These are phyloP conservation scores for Colletotrichum lindemuthianum DNA, from an alignment of 2,329 filamentous ascomycete species.

Conservation along the genomic window DNA sequence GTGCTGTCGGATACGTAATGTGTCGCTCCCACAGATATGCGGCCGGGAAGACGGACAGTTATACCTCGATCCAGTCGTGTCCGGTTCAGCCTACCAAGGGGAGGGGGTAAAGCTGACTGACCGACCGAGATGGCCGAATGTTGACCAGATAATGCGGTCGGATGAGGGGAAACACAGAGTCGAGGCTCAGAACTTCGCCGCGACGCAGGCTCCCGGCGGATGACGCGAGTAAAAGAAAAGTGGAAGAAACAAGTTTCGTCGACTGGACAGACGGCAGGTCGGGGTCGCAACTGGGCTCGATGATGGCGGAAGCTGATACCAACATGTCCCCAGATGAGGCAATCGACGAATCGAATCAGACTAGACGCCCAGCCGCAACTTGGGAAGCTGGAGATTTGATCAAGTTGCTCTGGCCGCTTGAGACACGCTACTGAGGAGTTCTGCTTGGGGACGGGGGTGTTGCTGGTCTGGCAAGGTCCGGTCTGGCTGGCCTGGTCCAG, in stretches of 20 bases:
- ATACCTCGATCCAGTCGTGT: too few relatives aligned
- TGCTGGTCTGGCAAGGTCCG: too few relatives aligned
- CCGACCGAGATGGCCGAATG: too few relatives aligned
- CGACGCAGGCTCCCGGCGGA: too few relatives aligned
- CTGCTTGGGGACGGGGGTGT: neutral
- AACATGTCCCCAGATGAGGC: constrained; percentile 27
- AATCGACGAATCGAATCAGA: constrained; percentile 24
- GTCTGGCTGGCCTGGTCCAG: constrained; percentile 2
- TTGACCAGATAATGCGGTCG: too few relatives aligned
- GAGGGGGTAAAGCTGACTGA: too few relatives aligned
- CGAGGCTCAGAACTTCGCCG: too few relatives aligned
- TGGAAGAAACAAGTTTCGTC: neutral
- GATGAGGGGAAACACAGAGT: too few relatives aligned
- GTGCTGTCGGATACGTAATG: neutral
- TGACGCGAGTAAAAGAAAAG: neutral
- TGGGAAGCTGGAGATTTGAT: constrained; percentile 34
- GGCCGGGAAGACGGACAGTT: neutral
- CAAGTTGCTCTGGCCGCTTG: constrained; percentile 13
- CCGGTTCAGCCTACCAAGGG: too few relatives aligned
- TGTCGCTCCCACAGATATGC: constrained; percentile 1
- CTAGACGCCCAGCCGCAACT: constrained; percentile 10
- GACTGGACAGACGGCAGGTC: neutral
- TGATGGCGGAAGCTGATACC: constrained; percentile 34
- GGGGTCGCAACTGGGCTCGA: constrained; percentile 19
- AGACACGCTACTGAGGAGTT: neutral